A percentile compares a stretch with the other conserved stretches of the same genome.
Conservation (phyloP, 1,139 yeast genomes). For the Magnusiomyces tetraspermus region DNA sequence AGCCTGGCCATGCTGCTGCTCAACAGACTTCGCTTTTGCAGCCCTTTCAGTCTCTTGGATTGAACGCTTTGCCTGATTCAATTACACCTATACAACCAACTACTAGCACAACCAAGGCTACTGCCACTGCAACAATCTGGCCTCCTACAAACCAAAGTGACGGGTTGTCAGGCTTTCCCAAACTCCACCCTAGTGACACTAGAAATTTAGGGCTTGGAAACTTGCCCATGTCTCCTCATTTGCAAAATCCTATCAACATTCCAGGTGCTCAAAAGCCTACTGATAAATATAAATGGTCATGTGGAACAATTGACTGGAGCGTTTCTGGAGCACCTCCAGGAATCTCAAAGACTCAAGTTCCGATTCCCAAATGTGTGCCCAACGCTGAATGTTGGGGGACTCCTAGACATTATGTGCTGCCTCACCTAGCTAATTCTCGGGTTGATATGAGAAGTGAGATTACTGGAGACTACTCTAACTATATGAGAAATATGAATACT, state of each 20-base stretch:
- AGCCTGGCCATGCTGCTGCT: background rate
- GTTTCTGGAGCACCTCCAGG: background rate
- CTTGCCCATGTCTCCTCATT: background rate
- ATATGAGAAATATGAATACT: too few relatives aligned
- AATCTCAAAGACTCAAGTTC: background rate
- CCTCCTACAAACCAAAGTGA: too few relatives aligned
- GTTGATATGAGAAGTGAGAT: too few relatives aligned
- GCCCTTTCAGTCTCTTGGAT: too few relatives aligned
- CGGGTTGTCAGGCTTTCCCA: too few relatives aligned
- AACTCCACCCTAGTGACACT: too few relatives aligned
- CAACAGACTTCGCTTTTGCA: background rate
- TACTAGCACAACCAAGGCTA: background rate
- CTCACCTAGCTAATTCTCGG: too few relatives aligned
- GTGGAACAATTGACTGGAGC: background rate
- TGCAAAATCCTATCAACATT: background rate
- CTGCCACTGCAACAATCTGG: slow-evolving; percentile 1
- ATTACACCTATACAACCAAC: background rate
- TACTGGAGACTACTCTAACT: too few relatives aligned
- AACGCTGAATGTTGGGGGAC: too few relatives aligned
- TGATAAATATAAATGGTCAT: background rate
- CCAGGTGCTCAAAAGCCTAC: background rate
- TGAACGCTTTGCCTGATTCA: background rate
- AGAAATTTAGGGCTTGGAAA: too few relatives aligned
- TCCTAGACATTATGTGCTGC: too few relatives aligned
- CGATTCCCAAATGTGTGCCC: too few relatives aligned